These are phyloP conservation scores for Komagataea norvegica DNA, from an alignment of 1,139 yeast species.

Conservation along the genomic window DNA sequence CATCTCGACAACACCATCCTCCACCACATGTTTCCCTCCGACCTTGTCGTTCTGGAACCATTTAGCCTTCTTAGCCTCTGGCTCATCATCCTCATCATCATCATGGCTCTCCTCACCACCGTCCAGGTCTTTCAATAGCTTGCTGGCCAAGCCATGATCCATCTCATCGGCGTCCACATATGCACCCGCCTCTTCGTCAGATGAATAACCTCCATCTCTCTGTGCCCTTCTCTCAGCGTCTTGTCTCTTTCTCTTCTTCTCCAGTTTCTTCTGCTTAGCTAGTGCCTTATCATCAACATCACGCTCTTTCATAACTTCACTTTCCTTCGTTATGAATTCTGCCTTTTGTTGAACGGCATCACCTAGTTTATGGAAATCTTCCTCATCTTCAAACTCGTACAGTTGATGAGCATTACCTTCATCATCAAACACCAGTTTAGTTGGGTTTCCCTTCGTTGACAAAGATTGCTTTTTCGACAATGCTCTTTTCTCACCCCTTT, in stretches of 20 bases:
- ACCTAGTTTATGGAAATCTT: conserved; percentile 75
- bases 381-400: conserved; percentile 88
- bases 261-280: conserved; percentile 81
- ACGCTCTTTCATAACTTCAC: conserved; percentile 59
- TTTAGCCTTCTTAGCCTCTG: conserved; percentile 49
- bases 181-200: conserved; percentile 31
- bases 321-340: conserved; percentile 62
- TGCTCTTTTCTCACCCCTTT: conserved; percentile 84
- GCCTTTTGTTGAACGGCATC: conserved; percentile 66
- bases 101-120: conserved; percentile 33
- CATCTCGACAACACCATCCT: conserved; percentile 52
- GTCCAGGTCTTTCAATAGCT: conserved; percentile 17
- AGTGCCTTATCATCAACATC: conserved; percentile 75
- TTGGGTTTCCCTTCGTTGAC: conserved; percentile 61
- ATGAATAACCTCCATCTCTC: conserved; percentile 31
- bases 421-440: conserved; percentile 84
- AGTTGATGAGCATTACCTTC: conserved; percentile 90
- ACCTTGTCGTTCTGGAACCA: conserved; percentile 51
- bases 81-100: conserved; percentile 38
- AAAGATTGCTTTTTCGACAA: conserved; percentile 78
- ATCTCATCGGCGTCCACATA: conserved; percentile 13
- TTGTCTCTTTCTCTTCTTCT: conserved; percentile 83
- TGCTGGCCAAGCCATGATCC: conserved; percentile 18
- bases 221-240: conserved; percentile 66
- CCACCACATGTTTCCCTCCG: conserved; percentile 29